Base-by-base conservation (phyloP, 176 grass and related monocot species). In the maize (Zea mays) region DNA sequence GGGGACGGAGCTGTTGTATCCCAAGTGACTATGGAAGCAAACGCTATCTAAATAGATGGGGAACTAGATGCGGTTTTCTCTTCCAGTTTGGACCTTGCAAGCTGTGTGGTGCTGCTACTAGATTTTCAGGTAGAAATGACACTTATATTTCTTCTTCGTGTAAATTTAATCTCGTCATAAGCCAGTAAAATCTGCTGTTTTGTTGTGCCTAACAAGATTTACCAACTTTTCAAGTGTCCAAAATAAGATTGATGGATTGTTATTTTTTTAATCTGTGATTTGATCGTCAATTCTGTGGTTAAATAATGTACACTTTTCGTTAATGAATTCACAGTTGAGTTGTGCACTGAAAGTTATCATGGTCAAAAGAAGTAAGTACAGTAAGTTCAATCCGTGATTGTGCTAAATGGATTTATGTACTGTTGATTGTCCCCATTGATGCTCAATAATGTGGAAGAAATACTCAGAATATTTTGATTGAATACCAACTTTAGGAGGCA, bases 91-190 rank as follows among this genome's bases (percentile, higher is more conserved):
- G 4, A 5, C 21, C 15, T 58, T 83, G 49, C 35, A 40, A 54
- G 41, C n/a, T 43, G 9, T 5, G n/a, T 73, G 10, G 7, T 44
- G 8, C 12, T 9, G 43, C 43, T 61, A 17, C 16, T 79, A 27
- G n/a, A 75, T 75, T 63, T 64, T 55, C 71, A 88, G 81, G 86
- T 75, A 71, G 16, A 49, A 55, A 62, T 41, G 15, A 2, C 4
- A 20, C 14, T 45, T 76, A 7, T 3, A 14, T 15, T 73, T 27
- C 20, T 19, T 69, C 38, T 55, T 46, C 64, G 2, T 60, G 11
- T 56, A 78, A 51, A 39, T 48, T 68, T 52, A 45, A 27, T 36
- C 35, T 69, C 79, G 10, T 10, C 55, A 71, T 72, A 41, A 64
- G 56, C 12, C 14, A 63, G 68, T 66, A n/a, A 9, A n/a, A 9